A percentile compares a stretch with the other conserved stretches of the same genome.
Conservation (phyloP, 257 asterid species). For the Leptodermis oblonga region DNA sequence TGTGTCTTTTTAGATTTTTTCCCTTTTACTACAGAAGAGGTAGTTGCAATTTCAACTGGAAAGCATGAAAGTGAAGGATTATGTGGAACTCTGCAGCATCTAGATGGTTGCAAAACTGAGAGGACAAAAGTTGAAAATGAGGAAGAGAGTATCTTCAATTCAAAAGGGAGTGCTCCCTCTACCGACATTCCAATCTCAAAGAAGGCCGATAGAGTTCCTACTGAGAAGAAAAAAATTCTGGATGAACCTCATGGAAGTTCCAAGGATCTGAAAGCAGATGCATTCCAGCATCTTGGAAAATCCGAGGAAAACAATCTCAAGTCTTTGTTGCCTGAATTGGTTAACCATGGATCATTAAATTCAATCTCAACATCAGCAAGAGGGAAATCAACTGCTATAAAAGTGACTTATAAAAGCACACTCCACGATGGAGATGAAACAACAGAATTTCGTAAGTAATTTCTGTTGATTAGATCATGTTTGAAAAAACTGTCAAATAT, state of each 20-base stretch:
- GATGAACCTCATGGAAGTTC: constrained; percentile 9
- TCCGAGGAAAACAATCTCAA: constrained; percentile 9
- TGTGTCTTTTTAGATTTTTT: constrained; percentile 35
- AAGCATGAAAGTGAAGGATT: constrained; percentile 18
- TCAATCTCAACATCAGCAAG: constrained; percentile 23
- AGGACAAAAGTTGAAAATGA: constrained; percentile 12
- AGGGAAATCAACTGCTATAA: constrained; percentile 26
- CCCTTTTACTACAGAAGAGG: constrained; percentile 28
- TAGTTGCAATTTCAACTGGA: constrained; percentile 15
- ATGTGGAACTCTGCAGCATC: constrained; percentile 2
- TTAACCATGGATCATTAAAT: constrained; percentile 17
- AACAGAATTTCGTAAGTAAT: constrained; percentile 35
- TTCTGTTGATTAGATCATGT: background rate
- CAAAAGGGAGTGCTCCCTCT: constrained; percentile 7
- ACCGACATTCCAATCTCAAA: constrained; percentile 4
- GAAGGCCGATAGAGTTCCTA: constrained; percentile 18
- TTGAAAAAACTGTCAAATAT: too few relatives aligned
- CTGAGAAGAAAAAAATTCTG: constrained; percentile 4
- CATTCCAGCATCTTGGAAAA: background rate
- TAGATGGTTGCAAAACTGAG: constrained; percentile 5
- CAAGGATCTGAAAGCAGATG: constrained; percentile 8
- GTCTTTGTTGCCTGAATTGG: constrained; percentile 12
- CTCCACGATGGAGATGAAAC: constrained; percentile 23
- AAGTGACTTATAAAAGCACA: constrained; percentile 24
- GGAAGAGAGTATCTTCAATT: constrained; percentile 3